Evolutionary conservation across 331 rosid species (phyloP), one percentile per base, ranked within the genome.

Genomic region (Acacia concinna): DNA sequence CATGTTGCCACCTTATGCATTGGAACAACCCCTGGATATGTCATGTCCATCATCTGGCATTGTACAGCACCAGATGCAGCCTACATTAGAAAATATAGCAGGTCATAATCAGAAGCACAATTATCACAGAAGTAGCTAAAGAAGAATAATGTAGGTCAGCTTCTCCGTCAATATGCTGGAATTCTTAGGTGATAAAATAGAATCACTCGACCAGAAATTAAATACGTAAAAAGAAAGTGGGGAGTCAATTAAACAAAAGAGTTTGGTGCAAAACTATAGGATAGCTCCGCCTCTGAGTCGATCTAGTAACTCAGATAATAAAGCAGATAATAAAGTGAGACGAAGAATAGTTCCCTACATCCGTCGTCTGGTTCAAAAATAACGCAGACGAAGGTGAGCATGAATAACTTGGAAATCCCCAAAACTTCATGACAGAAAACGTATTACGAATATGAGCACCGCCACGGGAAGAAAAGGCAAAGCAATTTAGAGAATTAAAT

Each of bases 1-100:
- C 43, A 54, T 47, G 23, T 49, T 66, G 54, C 82, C 76, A 93
- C 99, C 94, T 96, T 96, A 89, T 93, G 98, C 99, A 96, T 96
- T 80, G 99, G 99, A 84, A 96, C 99, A 66, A 79, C 92, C 79
- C 98, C 98, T 8, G 97, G 97, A 86, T 89, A 90, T 15, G 99
- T 96, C 98, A 91, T 90, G 81, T 96, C 99, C 85, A 96, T 88
- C 93, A 93, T 84, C 87, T 96, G 99, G 82, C 99, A 96, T 85
- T 96, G 99, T 79, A 96, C 99, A 76, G 99, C 99, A 79, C 99
- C 99, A 12, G 99, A 96, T 75, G 99, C 99, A 78, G 98, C 99
- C 99, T 96, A 76, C 44, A 70, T 80, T 86, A 71, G 73, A 81
- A 43, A 41, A 81, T 51, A 43, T 56, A 81, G 57, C 73, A 8